phyloP scores from a whole-genome alignment of 768 basidiomycete genomes.

The Ramaria sp. region DNA sequence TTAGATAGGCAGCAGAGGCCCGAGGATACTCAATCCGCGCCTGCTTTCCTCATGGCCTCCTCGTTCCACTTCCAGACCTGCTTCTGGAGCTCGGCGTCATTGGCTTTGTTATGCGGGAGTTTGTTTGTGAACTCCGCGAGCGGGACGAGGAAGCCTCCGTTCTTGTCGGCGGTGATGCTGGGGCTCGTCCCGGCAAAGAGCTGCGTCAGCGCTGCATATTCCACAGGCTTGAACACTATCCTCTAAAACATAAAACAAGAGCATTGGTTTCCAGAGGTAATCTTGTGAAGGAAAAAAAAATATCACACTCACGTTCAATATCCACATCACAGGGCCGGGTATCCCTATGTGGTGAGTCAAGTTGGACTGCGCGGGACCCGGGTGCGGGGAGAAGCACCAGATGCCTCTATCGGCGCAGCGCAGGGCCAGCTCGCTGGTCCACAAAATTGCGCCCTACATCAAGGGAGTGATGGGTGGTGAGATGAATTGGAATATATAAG shows the following conservation, averaged over 20 bases:
- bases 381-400: background rate
- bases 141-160: background rate
- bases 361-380: background rate
- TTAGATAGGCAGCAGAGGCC: too few relatives aligned
- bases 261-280: background rate
- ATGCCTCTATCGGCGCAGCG: background rate
- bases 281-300: background rate
- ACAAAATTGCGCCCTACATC: background rate
- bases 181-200: background rate
- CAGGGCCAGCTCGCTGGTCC: background rate
- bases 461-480: background rate
- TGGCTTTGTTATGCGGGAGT: background rate
- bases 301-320: background rate
- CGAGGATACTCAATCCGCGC: background rate
- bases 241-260: background rate
- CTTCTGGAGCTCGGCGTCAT: background rate
- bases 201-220: background rate
- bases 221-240: background rate
- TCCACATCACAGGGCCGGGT: background rate
- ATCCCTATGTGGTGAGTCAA: background rate
- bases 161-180: background rate
- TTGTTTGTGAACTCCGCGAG: background rate
- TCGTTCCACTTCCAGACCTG: background rate
- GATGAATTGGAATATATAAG: background rate
- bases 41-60: background rate